Base-by-base conservation (phyloP, 2,329 filamentous ascomycete species). In the Fragosphaeria purpurea region DNA sequence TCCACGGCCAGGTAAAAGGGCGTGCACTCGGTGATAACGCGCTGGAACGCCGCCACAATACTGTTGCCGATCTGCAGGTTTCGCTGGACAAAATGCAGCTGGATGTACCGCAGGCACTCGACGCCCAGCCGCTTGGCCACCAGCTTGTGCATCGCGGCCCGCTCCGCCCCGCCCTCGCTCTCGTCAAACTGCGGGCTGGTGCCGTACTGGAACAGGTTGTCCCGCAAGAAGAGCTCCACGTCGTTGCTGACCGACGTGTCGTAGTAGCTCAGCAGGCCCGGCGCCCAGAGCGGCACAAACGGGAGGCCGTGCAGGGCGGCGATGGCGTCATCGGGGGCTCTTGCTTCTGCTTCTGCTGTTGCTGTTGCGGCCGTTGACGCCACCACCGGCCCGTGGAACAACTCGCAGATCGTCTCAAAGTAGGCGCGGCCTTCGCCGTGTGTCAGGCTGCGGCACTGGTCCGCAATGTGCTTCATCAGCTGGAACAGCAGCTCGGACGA, bases 361-460 rank as follows among this genome's bases (percentile, higher is more conserved):
- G 22, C 33, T 10, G 32, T 33, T 33, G 32, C 13, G 11, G 11
- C 11, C 30, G 46, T 8, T 4, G 35, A n/a, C 11, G 5, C 11
- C 38, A 6, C 30, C 9, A 9, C 13, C 40, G 8, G 39, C 6
- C 50, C 60, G 30, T 66, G 61, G 49, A 66, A 68, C 1, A 66
- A 57, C 9, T 63, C 61, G 32, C 59, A 61, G 51, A 67, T 59
- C 48, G 79, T 74, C 1, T 70, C 66, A 41, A 79, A 61, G 52
- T 78, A 79, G 4, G 66, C 65, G 34, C 63, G 63, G 0, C 72
- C 75, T 54, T 81, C 77, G 2, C 63, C 60, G 47, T 72, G 71
- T 46, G 74, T 70, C 10, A 79, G 54, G 12, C 56, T 61, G 41
- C 61, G 62, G 54, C 70, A 74, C 53, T 79, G 72, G 0, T 61